These are phyloP conservation scores for Backusella sp. DNA, from an alignment of 192 early-diverging fungal genomes.

Conservation along the genomic window DNA sequence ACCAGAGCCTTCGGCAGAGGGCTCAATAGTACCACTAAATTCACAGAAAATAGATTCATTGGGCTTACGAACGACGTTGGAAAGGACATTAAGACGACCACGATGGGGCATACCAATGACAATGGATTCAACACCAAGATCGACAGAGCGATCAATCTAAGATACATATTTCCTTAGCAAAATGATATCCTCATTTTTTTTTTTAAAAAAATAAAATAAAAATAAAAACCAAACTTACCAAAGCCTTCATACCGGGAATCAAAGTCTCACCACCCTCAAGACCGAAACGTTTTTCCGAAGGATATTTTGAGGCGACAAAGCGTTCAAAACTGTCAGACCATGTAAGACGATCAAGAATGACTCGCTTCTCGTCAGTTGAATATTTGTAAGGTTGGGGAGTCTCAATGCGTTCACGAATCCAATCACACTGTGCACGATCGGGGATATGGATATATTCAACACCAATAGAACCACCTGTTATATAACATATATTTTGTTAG, in stretches of 20 bases:
- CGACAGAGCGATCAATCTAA: slow-evolving; percentile 93
- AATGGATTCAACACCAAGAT: slow-evolving; percentile 92
- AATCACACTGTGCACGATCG: slow-evolving; percentile 94
- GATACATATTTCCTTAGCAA: background rate
- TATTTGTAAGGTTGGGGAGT: slow-evolving; percentile 88
- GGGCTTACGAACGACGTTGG: slow-evolving; percentile 99
- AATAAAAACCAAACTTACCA: slow-evolving; percentile 56
- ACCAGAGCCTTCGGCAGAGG: slow-evolving; percentile 92
- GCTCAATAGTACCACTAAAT: slow-evolving; percentile 85
- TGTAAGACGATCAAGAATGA: slow-evolving; percentile 94
- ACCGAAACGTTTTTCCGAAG: slow-evolving; percentile 96
- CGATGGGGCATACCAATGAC: slow-evolving; percentile 99
- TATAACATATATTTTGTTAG: background rate
- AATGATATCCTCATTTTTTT: background rate
- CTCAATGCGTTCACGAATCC: slow-evolving; percentile 92
- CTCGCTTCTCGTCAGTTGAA: slow-evolving; percentile 83
- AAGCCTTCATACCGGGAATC: slow-evolving; percentile 97
- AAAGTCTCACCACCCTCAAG: slow-evolving; percentile 96
- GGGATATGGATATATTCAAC: slow-evolving; percentile 99
- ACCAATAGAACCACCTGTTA: slow-evolving; percentile 79
- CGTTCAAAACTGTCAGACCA: slow-evolving; percentile 98
- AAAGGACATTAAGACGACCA: slow-evolving; percentile 96
- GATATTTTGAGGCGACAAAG: slow-evolving; percentile 96
- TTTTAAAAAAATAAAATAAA: background rate
- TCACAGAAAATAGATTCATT: slow-evolving; percentile 99